Percentiles rank a stretch among this genome's conserved stretches.
Conservation (phyloP, 2,329 filamentous ascomycete species). For the Pseudocercospora fuligena region DNA sequence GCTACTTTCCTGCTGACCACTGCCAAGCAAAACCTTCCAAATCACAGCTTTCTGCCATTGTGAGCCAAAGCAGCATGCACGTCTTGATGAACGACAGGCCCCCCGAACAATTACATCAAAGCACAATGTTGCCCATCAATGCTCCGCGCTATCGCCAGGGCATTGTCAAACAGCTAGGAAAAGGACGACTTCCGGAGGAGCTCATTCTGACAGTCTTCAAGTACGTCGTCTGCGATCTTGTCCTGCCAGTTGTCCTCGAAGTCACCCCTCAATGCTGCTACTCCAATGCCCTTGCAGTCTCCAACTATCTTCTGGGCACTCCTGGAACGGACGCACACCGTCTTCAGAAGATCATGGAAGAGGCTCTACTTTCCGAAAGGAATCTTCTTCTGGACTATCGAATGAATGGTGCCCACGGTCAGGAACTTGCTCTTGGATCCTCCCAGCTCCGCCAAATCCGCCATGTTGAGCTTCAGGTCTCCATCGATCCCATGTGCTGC, state of each 20-base stretch:
- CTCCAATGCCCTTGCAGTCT: not conserved
- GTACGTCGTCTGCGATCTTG: not conserved
- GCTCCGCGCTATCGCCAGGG: not conserved
- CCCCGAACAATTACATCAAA: not conserved
- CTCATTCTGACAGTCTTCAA: not conserved
- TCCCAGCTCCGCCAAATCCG: not conserved
- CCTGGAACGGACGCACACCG: not conserved
- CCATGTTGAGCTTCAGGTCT: not conserved
- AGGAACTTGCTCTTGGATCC: not conserved
- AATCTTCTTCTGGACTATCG: not conserved
- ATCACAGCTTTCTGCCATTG: not conserved
- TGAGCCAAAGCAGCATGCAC: not conserved
- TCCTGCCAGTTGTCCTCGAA: not conserved
- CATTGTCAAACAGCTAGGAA: not conserved
- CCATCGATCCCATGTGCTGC: not conserved
- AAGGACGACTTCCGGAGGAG: not conserved
- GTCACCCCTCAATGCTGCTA: not conserved
- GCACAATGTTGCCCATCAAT: not conserved
- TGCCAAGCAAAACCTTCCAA: not conserved
- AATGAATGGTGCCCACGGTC: not conserved
- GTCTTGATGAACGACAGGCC: not conserved
- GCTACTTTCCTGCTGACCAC: not conserved
- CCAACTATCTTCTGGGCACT: not conserved
- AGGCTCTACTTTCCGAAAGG: not conserved
- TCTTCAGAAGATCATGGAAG: not conserved